These are phyloP conservation scores for Xylariaceae sp. DNA, from an alignment of 2,329 filamentous ascomycete genomes.

Conservation along the genomic window DNA sequence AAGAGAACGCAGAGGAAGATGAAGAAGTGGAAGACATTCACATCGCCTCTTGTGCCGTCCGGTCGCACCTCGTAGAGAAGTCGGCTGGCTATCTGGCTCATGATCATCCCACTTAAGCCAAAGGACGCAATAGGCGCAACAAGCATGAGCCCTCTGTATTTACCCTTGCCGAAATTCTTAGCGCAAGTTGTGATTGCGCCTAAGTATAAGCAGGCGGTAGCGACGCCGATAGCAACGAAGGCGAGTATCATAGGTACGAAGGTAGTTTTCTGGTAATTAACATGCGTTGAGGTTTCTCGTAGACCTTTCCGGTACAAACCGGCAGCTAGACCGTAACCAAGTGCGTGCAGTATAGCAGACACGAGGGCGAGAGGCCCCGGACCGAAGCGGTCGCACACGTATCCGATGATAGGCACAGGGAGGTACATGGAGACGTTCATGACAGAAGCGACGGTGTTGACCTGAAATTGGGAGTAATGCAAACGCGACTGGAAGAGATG, in stretches of 20 bases:
- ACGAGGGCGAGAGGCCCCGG: conserved; percentile 72
- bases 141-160: conserved; percentile 82
- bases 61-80: conserved; percentile 66
- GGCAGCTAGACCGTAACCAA: conserved; percentile 80
- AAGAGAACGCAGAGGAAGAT: conserved; percentile 76
- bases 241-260: conserved; percentile 80
- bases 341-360: conserved; percentile 69
- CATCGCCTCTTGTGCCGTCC: conserved; percentile 59
- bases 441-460: conserved; percentile 82
- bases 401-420: conserved; percentile 84
- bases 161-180: conserved; percentile 93
- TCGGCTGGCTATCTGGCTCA: conserved; percentile 80
- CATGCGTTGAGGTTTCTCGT: conserved; percentile 29
- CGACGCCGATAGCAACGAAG: conserved; percentile 78
- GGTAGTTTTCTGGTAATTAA: conserved; percentile 55
- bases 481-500: conserved; percentile 83
- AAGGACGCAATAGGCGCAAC: conserved; percentile 90
- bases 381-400: conserved; percentile 84
- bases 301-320: conserved; percentile 59
- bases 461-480: conserved; percentile 84
- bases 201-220: conserved; percentile 85
- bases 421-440: conserved; percentile 88
- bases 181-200: conserved; percentile 90
- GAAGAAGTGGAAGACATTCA: conserved; percentile 83
- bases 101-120: conserved; percentile 92